Conservation (phyloP, 345 rosid genomes). For the Hypericum androsaemum region DNA sequence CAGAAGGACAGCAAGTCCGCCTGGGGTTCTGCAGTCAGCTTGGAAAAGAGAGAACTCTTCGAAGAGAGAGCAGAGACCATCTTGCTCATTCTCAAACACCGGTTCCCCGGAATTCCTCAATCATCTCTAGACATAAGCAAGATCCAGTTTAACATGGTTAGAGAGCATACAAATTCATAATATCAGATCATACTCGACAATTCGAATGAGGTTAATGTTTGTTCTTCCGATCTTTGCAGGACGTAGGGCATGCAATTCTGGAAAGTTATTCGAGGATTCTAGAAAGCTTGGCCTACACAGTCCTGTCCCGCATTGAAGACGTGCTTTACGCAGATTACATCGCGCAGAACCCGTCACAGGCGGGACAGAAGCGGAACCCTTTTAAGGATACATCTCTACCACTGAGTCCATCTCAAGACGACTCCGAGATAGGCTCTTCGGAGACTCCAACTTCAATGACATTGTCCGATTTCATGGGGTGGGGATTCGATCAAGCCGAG, state of each 20-base stretch:
- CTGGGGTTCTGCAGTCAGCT: constrained; percentile 79
- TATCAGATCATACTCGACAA: not conserved
- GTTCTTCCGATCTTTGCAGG: constrained; percentile 30
- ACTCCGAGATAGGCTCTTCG: not conserved
- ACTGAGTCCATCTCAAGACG: no score
- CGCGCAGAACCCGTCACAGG: constrained; percentile 43
- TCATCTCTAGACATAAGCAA: constrained; percentile 83
- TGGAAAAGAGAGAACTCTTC: constrained; percentile 79
- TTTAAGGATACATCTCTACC: constrained; percentile 7
- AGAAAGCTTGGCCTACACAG: constrained; percentile 77
- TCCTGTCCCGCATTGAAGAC: constrained; percentile 68
- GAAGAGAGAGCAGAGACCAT: constrained; percentile 91
- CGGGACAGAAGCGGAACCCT: constrained; percentile 24
- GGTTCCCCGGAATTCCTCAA: constrained; percentile 72
- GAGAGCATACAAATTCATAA: not conserved
- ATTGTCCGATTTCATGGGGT: constrained; percentile 66
- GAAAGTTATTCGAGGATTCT: constrained; percentile 84
- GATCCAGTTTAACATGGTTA: constrained; percentile 66
- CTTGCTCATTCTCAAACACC: constrained; percentile 60
- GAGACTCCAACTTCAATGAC: constrained; percentile 33
- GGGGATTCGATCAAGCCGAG: constrained; percentile 40
- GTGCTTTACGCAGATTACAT: constrained; percentile 56
- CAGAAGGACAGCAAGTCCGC: constrained; percentile 65
- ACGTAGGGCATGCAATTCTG: constrained; percentile 70
- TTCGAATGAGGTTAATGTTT: not conserved